Base-by-base conservation (phyloP, 805 yeast genomes). In the Cephaloascus albidus region DNA sequence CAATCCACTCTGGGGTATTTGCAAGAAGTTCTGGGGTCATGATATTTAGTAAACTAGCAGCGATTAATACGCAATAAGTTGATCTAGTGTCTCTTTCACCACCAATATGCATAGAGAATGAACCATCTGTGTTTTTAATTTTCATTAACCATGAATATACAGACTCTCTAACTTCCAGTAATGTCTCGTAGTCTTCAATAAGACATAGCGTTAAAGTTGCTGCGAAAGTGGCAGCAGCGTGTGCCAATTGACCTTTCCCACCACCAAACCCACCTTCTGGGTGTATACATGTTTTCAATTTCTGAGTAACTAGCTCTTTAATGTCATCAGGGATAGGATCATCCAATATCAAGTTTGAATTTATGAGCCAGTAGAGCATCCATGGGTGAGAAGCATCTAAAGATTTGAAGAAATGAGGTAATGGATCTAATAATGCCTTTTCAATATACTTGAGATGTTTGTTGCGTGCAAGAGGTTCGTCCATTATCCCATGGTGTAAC, bases 321-420 rank as follows among this genome's bases (percentile, higher is more conserved):
- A 50, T 45, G 2, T 50, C 55, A 38, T 31, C 50, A 17, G 43
- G 48, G 2, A 45, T 41, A 1, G 64, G 42, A 2, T 43, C 47
- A 6, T 70, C 70, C 20, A 81, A 45, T 1, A 77, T 40, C 3
- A 54, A 47, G 35, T 69, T 48, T 0, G 80, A 67, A 53, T 86
- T 87, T 35, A 74, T 53, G 4, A 81, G 60, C 98, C 98, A 93
- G 54, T 84, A 90, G 1, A 85, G 42, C 51, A 90, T 61, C 97
- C 97, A 93, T 0, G 95, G 79, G 43, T 82, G 88, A n/a, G 93
- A 84, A 0, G 97, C 93, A 57, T 90, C 97, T 36, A 86, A 64
- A 0, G 71, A 70, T 3, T 57, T 53, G 54, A 72, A 81, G 6
- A 56, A 61, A 2, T 60, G 45, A 0, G 88, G 84, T 20, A 84